Evolutionary conservation across 192 early-diverging fungal genomes (phyloP).

Genomic region (Neocallimastix lanati): DNA sequence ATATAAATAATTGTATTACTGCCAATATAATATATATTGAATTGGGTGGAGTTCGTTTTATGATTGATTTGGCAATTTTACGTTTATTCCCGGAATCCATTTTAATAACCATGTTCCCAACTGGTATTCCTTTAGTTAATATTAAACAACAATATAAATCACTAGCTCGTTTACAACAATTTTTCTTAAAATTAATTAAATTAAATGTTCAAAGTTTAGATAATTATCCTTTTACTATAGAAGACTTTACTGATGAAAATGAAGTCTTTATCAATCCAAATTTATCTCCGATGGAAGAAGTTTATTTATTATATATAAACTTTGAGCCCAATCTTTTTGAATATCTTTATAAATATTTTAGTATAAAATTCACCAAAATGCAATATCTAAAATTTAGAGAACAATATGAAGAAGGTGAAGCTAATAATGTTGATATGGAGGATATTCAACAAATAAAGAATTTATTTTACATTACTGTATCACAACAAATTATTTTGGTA

Average conservation of each 20-base stretch:
- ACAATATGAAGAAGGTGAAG: background rate
- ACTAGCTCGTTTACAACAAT: background rate
- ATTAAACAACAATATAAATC: background rate
- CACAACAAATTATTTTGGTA: background rate
- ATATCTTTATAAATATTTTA: background rate
- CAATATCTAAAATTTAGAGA: background rate
- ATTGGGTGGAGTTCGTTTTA: slow-evolving; percentile 2
- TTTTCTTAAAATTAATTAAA: background rate
- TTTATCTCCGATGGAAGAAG: background rate
- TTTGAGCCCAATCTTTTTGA: background rate
- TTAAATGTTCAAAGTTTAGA: background rate
- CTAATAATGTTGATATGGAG: background rate
- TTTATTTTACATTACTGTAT: background rate
- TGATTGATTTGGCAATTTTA: slow-evolving; percentile 3
- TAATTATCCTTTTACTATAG: background rate
- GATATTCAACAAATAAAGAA: background rate
- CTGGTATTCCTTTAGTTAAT: background rate
- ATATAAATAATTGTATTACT: background rate
- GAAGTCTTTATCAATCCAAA: background rate
- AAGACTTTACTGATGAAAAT: background rate
- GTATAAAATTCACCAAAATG: background rate
- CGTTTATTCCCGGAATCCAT: slow-evolving; percentile 6
- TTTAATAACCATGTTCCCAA: slow-evolving; percentile 2
- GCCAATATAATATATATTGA: slow-evolving; percentile 3
- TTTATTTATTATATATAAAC: background rate